Evolutionary conservation across 257 asterid genomes (phyloP).

Genomic region (Linderniella brevidens): DNA sequence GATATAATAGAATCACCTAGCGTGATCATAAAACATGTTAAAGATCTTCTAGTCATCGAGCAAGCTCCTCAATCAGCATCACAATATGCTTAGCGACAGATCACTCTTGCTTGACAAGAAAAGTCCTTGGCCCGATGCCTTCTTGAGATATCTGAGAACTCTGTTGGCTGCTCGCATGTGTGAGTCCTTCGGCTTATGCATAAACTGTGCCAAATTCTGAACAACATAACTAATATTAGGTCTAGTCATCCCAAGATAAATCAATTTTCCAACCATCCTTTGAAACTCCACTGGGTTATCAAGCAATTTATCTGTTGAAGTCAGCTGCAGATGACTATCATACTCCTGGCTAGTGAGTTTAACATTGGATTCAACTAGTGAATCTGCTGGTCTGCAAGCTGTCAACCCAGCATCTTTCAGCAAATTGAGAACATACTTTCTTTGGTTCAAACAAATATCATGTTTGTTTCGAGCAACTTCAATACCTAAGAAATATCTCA

Average conservation of each 20-base stretch:
- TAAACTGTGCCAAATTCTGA: neutral
- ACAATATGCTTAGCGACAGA: neutral
- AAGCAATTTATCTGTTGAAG: no score
- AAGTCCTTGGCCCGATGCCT: neutral
- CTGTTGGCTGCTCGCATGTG: neutral
- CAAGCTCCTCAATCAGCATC: constrained; percentile 1
- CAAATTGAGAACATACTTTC: neutral
- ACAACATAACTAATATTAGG: neutral
- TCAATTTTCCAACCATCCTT: neutral
- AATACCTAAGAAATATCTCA: neutral
- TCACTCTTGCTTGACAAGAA: neutral
- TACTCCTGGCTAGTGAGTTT: neutral
- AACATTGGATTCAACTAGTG: constrained; percentile 2
- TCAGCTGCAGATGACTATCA: neutral
- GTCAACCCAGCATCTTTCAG: neutral
- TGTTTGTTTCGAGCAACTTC: neutral
- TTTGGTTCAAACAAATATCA: neutral
- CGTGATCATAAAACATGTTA: neutral
- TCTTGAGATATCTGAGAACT: neutral
- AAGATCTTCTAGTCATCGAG: neutral
- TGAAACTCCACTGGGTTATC: no score
- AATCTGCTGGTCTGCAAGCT: neutral
- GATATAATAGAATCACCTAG: neutral
- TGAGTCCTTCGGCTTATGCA: neutral
- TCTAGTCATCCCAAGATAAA: constrained; percentile 6